These are phyloP conservation scores for Rhizopus stolonifer DNA, from an alignment of 371 early-diverging fungal species.

Conservation along the genomic window DNA sequence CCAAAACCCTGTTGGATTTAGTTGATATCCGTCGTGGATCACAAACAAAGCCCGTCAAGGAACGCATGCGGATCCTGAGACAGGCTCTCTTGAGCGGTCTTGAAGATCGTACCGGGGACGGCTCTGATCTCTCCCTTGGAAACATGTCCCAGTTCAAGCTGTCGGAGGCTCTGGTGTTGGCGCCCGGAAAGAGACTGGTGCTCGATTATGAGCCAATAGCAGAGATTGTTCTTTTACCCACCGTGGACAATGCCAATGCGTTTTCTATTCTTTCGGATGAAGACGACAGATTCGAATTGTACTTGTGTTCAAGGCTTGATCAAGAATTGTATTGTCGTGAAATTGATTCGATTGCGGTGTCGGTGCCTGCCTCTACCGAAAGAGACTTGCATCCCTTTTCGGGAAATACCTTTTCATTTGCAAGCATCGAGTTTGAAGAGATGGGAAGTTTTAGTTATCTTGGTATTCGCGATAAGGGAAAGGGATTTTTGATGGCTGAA, in stretches of 20 bases:
- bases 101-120: conserved; percentile 47
- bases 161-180: conserved; percentile 14
- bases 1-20: conserved; percentile 59
- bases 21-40: conserved; percentile 66
- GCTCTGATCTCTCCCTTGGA: conserved; percentile 32
- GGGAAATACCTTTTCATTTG: conserved; percentile 45
- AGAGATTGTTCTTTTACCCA: conserved; percentile 30
- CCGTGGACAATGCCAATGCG: conserved; percentile 39
- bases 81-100: conserved; percentile 59
- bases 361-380: conserved; percentile 51
- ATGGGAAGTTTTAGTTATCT: conserved; percentile 47
- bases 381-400: conserved; percentile 34
- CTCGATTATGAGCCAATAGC: conserved; percentile 10
- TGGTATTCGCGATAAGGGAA: conserved; percentile 35
- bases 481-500: conserved; percentile 52
- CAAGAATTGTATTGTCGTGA: conserved; percentile 24
- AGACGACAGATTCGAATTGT: conserved; percentile 39
- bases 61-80: conserved; percentile 67
- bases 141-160: neutral
- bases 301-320: conserved; percentile 41
- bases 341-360: conserved; percentile 26
- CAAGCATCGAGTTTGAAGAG: conserved; percentile 40
- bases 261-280: conserved; percentile 53
- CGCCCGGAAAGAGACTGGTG: conserved; percentile 26
- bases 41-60: conserved; percentile 65